Percentiles rank a stretch among this genome's conserved stretches.
Conservation (phyloP, 2,329 filamentous ascomycete genomes). For the Aspergillus sp. region DNA sequence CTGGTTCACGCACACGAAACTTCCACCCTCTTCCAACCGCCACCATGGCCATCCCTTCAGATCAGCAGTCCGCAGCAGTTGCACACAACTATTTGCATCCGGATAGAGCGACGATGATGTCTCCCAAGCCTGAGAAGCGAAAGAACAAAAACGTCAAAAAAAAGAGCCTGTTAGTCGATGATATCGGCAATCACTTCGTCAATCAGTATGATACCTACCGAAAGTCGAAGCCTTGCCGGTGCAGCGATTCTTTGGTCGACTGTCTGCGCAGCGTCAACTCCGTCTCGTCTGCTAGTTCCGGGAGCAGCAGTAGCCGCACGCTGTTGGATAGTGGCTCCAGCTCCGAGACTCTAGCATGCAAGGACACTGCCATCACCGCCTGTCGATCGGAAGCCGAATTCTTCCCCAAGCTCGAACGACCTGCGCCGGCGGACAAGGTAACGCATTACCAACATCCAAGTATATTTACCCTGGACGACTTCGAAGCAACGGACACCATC, state of each 20-base stretch:
- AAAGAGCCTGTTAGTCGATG: slow-evolving; percentile 12
- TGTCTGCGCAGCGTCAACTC: slow-evolving; percentile 8
- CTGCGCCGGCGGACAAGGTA: not conserved
- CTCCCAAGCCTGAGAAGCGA: not conserved
- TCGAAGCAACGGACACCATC: slow-evolving; percentile 22
- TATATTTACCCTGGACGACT: slow-evolving; percentile 23
- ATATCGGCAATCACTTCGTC: slow-evolving; percentile 12
- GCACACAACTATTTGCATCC: not conserved
- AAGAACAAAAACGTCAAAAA: slow-evolving; percentile 7
- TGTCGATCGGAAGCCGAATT: not conserved
- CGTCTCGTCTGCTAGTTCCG: slow-evolving; percentile 5
- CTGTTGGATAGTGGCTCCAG: not conserved
- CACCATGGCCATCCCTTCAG: not conserved
- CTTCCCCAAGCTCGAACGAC: not conserved
- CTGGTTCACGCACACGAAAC: too few species aligned
- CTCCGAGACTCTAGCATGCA: slow-evolving; percentile 5
- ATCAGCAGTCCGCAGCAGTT: not conserved
- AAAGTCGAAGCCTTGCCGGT: slow-evolving; percentile 1
- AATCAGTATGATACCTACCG: slow-evolving; percentile 9
- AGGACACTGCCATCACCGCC: not conserved
- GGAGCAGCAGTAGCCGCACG: slow-evolving; percentile 6
- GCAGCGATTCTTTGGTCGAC: slow-evolving; percentile 9
- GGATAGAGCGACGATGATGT: not conserved
- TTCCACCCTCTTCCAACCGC: too few species aligned
- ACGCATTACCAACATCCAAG: slow-evolving; percentile 2